Evolutionary conservation across 1,284 basidiomycete genomes (phyloP).

Genomic region (Heterobasidion occidentale): DNA sequence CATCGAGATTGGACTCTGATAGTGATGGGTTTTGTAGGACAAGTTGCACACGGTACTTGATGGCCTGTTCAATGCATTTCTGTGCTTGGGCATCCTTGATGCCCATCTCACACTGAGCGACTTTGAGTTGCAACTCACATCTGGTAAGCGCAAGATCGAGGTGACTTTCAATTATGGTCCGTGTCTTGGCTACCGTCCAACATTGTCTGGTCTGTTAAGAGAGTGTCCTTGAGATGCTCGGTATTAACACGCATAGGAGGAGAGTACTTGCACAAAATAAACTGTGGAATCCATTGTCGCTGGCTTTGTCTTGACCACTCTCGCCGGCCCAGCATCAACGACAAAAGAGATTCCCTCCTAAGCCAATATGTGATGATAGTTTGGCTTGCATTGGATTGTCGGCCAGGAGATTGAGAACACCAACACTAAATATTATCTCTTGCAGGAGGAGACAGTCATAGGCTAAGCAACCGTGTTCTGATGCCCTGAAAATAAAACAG

Average conservation of each 20-base stretch:
- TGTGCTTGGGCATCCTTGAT: constrained; percentile 27
- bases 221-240: no score
- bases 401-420: constrained; percentile 14
- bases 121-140: no score
- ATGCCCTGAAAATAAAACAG: no score
- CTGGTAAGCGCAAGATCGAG: not conserved
- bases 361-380: constrained; percentile 17
- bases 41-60: constrained; percentile 14
- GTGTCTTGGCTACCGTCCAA: constrained; percentile 14
- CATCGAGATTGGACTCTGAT: not conserved
- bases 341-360: constrained; percentile 14
- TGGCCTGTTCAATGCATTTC: constrained; percentile 23
- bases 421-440: constrained; percentile 19
- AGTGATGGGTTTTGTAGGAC: not conserved
- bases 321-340: constrained; percentile 18
- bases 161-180: constrained; percentile 10
- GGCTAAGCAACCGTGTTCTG: not conserved
- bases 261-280: constrained; percentile 3
- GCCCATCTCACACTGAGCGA: constrained; percentile 19
- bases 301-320: constrained; percentile 11
- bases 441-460: constrained; percentile 16
- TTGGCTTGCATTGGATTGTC: constrained; percentile 24
- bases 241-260: not conserved
- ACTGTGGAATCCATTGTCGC: constrained; percentile 16
- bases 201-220: constrained; percentile 9